Base-by-base conservation (phyloP, 768 basidiomycete species). In the Suillus fuscotomentosus region DNA sequence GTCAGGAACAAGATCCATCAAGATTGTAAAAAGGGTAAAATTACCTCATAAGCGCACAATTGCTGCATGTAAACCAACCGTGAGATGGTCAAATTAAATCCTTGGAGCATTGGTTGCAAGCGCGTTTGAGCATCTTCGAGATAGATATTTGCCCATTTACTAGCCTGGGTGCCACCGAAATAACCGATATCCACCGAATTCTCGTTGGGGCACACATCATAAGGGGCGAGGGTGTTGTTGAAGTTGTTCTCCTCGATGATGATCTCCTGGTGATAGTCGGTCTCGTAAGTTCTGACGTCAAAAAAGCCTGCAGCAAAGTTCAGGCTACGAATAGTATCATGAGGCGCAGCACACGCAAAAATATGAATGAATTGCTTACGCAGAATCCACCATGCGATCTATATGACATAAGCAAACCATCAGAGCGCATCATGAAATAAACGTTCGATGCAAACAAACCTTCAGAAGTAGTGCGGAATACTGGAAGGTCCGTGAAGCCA, bases 281-380 rank as follows among this genome's bases (percentile, higher is more conserved):
- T 66, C 60, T 64, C 73, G 39, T 80, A 83, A 5, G 72, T 74
- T 34, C 81, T 80, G 34, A 82, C 73, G 9, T 80, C 80, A 60
- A 80, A 81, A 75, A 83, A 82, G 22, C 83, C 83, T 10, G 82
- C 79, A 1, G 82, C 82, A 68, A 84, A 84, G 69, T 85, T 82
- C 56, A 82, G 75, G 11, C 73, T 76, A 41, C 11, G 1, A 14
- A 22, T 43, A 22, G 17, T 5, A 45, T 41, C 38, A 55, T 41
- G 13, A 1, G 78, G 73, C 1, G 27, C 14, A 47, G 74, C 74
- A 3, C 72, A 74, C 36, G 13, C 43, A 9, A 24, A 65, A 41
- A 5, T n/a, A 38, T 48, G 22, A 39, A 5, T 42, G 13, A 55
- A 43, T 45, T n/a, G 36, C 63, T 60, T 61, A 74, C 74, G 76